Evolutionary conservation across 1,284 basidiomycete genomes (phyloP).

Genomic region (Heliocybe sulcata): DNA sequence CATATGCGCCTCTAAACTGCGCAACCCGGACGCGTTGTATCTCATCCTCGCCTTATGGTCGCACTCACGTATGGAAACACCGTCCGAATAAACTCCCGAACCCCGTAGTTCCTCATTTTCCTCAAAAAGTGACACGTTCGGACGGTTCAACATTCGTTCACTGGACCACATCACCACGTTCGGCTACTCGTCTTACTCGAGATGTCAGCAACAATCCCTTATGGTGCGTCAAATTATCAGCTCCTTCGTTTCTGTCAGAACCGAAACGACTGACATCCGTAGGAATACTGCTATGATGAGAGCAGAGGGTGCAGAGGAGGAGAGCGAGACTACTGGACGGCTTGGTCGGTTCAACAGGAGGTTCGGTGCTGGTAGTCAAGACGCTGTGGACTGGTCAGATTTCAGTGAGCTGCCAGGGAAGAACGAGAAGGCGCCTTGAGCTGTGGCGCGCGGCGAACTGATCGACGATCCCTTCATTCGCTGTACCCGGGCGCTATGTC

Average conservation of each 20-base stretch:
- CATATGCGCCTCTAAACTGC: background rate
- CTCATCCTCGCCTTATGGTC: constrained; percentile 68
- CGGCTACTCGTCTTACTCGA: constrained; percentile 66
- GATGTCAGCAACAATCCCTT: constrained; percentile 83
- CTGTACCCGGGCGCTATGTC: no score
- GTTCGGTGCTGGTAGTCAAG: constrained; percentile 54
- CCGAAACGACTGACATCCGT: background rate
- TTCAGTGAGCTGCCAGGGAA: background rate
- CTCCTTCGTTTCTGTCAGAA: background rate
- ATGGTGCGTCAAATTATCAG: constrained; percentile 35
- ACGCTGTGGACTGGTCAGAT: constrained; percentile 32
- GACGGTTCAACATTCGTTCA: constrained; percentile 86
- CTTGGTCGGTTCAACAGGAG: constrained; percentile 74
- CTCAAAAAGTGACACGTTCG: constrained; percentile 74
- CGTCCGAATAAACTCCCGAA: constrained; percentile 62
- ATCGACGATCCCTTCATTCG: no score
- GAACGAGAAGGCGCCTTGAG: background rate
- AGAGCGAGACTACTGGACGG: constrained; percentile 62
- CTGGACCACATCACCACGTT: constrained; percentile 80
- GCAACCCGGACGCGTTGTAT: constrained; percentile 31
- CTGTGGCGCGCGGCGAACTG: no score
- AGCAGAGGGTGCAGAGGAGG: constrained; percentile 51
- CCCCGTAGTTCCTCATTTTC: constrained; percentile 77
- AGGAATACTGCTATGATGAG: constrained; percentile 36
- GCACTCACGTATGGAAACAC: constrained; percentile 69